These are phyloP conservation scores for Metschnikowia gelsemii DNA, from an alignment of 805 yeast species.

Conservation along the genomic window DNA sequence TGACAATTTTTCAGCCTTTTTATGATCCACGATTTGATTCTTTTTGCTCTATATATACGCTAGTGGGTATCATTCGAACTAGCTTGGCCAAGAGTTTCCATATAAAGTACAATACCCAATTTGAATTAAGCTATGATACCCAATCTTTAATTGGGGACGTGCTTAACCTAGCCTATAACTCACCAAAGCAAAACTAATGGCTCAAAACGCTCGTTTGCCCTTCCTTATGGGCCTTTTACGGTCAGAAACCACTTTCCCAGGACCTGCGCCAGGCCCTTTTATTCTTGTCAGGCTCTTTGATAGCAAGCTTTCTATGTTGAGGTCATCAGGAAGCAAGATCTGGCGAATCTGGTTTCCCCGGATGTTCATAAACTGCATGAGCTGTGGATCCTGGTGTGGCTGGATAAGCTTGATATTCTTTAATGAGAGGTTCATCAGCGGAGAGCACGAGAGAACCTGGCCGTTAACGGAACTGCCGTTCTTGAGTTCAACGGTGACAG, in stretches of 20 bases:
- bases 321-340: conserved; percentile 79
- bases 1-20: background rate
- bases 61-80: too few relatives aligned
- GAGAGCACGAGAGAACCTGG: conserved; percentile 78
- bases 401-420: conserved; percentile 79
- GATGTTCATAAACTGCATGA: conserved; percentile 74
- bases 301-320: conserved; percentile 66
- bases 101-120: too few relatives aligned
- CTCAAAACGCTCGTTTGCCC: conserved; percentile 18
- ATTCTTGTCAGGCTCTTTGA: conserved; percentile 48
- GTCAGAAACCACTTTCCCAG: conserved; percentile 25
- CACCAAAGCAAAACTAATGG: too few relatives aligned
- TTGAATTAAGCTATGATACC: too few relatives aligned
- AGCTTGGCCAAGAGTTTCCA: too few relatives aligned
- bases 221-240: conserved; percentile 19
- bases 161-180: too few relatives aligned
- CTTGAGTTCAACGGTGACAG: conserved; percentile 86
- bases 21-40: too few relatives aligned
- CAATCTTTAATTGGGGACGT: too few relatives aligned
- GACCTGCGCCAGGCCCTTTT: conserved; percentile 47
- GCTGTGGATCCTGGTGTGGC: conserved; percentile 64
- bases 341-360: conserved; percentile 89
- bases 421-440: conserved; percentile 84
- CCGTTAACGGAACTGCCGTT: conserved; percentile 89
- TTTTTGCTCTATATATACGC: too few relatives aligned